Base-by-base conservation (phyloP, 768 basidiomycete genomes). In the Kwoniella sp. region DNA sequence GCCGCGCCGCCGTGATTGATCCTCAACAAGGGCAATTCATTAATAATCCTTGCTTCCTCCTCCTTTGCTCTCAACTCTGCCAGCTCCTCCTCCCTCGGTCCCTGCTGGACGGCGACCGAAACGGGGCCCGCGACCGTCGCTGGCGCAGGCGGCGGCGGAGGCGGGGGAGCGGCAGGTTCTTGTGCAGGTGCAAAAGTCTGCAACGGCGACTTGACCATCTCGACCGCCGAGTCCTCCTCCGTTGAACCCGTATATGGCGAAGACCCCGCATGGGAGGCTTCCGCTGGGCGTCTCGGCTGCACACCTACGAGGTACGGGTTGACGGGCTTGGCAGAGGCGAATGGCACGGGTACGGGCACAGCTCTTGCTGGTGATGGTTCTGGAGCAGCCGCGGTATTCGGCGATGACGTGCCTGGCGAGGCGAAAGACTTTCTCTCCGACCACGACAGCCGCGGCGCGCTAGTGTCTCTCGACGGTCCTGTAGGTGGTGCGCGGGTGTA, bases 21-120 rank as follows among this genome's bases (percentile, higher is more conserved):
- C 31, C 49, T 54, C n/a, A 67, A 22, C 28, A 29, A 22, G 12
- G 65, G 65, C 14, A 67, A 33, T 36, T 67, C 65, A n/a, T 50
- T 43, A 34, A 63, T 17, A 7, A 67, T 59, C 47, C 57, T 53
- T 19, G 38, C 41, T 54, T 67, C 65, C 10, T 54, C 57, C 20
- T 56, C 57, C 40, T 51, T 56, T 4, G 29, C 28, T 36, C 40
- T 53, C 32, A 14, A 20, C 34, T 61, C 59, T 19, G 53, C 56
- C 27, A 62, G 4, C 22, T 63, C 56, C 15, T 29, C 53, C 27
- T 57, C 60, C 6, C 34, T 56, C 1, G 36, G 14, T 23, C 14
- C 29, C 6, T 26, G 29, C 15, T 25, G 19, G 7, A 20, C 14
- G 9, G 39, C 12, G n/a, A 34, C 46, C 15, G 12, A 19, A 19